These are phyloP conservation scores for Gracilariopsis chorda DNA, from an alignment of 23 red algal genomes.

Conservation along the genomic window DNA sequence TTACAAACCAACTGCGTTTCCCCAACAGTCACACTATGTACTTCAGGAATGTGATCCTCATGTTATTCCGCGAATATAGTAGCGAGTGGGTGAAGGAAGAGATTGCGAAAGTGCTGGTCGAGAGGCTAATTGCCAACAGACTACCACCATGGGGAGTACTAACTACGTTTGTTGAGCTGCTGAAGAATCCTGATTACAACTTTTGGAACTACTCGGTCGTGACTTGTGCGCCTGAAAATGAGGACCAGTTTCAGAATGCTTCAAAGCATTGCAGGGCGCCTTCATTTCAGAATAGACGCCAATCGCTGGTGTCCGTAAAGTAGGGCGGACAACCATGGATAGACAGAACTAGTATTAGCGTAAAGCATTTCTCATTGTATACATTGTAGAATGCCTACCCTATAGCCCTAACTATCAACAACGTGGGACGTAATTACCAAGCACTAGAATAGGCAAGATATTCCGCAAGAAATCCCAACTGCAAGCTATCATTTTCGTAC, in stretches of 20 bases:
- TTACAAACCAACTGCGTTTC: constrained; percentile 92
- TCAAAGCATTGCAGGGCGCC: constrained; percentile 81
- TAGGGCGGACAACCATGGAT: too few relatives aligned
- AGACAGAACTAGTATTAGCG: too few relatives aligned
- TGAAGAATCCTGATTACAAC: constrained; percentile 90
- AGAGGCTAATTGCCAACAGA: constrained; percentile 88
- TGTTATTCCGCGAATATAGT: constrained; percentile 72
- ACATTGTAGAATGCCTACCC: too few relatives aligned
- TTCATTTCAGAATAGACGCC: constrained; percentile 22
- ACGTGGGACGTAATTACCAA: too few relatives aligned
- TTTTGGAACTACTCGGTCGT: constrained; percentile 96
- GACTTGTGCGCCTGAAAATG: constrained; percentile 80
- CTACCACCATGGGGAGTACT: constrained; percentile 98
- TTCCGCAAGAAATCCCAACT: too few relatives aligned
- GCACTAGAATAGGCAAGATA: too few relatives aligned
- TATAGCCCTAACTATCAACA: too few relatives aligned
- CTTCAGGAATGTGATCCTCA: constrained; percentile 84
- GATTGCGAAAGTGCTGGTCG: constrained; percentile 87
- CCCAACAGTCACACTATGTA: constrained; percentile 94
- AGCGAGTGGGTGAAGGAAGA: constrained; percentile 87
- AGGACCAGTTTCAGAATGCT: constrained; percentile 85
- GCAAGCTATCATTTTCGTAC: too few relatives aligned
- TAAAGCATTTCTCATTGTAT: too few relatives aligned
- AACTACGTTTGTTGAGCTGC: constrained; percentile 92
- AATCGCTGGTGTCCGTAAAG: background rate